Evolutionary conservation across 2,329 filamentous ascomycete species (phyloP), one percentile per base, ranked within the genome.

Genomic region (Xylariales sp.): DNA sequence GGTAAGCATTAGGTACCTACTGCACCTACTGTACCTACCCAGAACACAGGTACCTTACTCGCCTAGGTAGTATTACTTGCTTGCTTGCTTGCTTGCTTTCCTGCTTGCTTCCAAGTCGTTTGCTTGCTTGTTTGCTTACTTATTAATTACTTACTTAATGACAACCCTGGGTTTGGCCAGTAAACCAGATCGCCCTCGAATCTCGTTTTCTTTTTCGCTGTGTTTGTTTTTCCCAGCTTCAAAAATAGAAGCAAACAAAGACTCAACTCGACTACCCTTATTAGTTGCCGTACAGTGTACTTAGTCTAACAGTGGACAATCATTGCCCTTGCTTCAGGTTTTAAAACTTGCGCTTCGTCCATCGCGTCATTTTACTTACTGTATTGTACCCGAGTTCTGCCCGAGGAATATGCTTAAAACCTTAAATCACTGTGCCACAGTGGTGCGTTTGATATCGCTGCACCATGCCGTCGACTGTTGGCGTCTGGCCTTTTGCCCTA

Each of bases 401-500:
- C 30, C 48, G 41, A 52, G 56, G 56, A 63, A 68, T 66, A 70
- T 66, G 68, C 68, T 69, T 69, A 70, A 70, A 70, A 68, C 68
- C 62, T 70, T 68, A 70, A 70, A 68, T 65, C 52, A 16, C 57
- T 58, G 68, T 57, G 65, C 68, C 65, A 46, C 67, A 55, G n/a
- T 10, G 58, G 32, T 50, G 59, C 63, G 41, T 41, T 34, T 5
- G 52, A 54, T 58, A 59, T 32, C 14, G 36, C 49, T 52, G 34
- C 56, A 48, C 62, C 39, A 32, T 68, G 62, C 68, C 65, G 65
- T 50, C 58, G 32, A 62, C 34, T 53, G 50, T 46, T 54, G 65
- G 60, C 2, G 36, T 10, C 36, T 39, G 36, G 36, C 36, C 36
- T 39, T 36, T 59, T 68, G 62, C 61, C 65, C 62, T 56, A n/a